phyloP scores from a whole-genome alignment of 305 asterid species.

The Caryopteris hybrid region DNA sequence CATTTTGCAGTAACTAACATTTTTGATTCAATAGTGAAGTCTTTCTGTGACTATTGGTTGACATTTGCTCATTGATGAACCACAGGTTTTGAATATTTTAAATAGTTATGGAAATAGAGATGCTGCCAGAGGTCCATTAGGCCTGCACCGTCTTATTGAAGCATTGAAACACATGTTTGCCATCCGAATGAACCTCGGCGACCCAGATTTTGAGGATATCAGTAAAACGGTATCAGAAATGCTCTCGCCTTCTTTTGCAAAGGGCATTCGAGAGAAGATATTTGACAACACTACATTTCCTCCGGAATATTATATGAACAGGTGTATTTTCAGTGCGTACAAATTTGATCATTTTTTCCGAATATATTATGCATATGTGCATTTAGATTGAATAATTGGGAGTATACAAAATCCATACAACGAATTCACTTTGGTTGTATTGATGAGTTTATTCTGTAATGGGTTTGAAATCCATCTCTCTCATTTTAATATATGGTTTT shows the following conservation, averaged over 20 bases:
- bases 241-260: slow-evolving; percentile 73
- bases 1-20: neutral
- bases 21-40: neutral
- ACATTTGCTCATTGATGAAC: neutral
- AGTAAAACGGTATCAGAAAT: slow-evolving; percentile 48
- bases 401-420: neutral
- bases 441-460: too few species aligned
- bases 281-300: slow-evolving; percentile 91
- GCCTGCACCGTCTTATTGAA: slow-evolving; percentile 81
- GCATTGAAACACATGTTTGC: slow-evolving; percentile 81
- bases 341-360: neutral
- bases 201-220: slow-evolving; percentile 59
- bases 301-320: slow-evolving; percentile 59
- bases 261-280: slow-evolving; percentile 45
- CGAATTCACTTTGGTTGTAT: too few species aligned
- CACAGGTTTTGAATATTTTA: slow-evolving; percentile 66
- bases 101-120: slow-evolving; percentile 38
- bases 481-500: neutral
- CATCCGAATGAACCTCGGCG: slow-evolving; percentile 76
- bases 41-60: neutral
- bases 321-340: too few species aligned
- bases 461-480: neutral
- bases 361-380: neutral
- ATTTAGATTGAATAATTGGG: neutral
- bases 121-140: slow-evolving; percentile 58